phyloP scores from a whole-genome alignment of 169 alveolate species.

The Plasmodium knowlesi region DNA sequence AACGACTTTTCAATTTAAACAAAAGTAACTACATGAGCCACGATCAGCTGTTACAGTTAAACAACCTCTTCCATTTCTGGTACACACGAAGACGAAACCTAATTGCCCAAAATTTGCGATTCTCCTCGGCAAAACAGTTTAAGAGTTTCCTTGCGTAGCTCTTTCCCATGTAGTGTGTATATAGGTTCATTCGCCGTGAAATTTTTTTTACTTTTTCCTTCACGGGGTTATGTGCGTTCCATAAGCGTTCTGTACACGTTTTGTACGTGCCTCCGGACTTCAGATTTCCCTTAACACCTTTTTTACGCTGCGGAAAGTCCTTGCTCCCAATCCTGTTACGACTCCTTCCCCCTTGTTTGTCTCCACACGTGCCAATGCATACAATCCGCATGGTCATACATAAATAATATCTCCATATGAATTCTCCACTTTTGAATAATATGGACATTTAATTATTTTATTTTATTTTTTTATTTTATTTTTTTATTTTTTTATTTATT shows the following conservation, averaged over 20 bases:
- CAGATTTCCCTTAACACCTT: not conserved
- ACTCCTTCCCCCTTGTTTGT: not conserved
- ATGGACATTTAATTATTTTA: not conserved
- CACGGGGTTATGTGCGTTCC: not conserved
- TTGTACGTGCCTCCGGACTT: no score
- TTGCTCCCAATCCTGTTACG: not conserved
- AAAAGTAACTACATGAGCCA: slow-evolving; percentile 46
- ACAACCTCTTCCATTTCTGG: slow-evolving; percentile 21
- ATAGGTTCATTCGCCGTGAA: not conserved
- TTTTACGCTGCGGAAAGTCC: not conserved
- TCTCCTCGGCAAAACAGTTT: slow-evolving; percentile 21
- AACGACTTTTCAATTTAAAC: slow-evolving; percentile 37
- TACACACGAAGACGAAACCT: not conserved
- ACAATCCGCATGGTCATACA: not conserved
- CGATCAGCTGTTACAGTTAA: slow-evolving; percentile 50
- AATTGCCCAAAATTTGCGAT: slow-evolving; percentile 5
- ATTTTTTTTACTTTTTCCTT: not conserved
- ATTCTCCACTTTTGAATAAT: not conserved
- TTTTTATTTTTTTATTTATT: not conserved
- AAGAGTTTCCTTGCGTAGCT: slow-evolving; percentile 20
- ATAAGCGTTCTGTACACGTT: no score
- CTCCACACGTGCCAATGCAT: not conserved
- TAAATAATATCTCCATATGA: not conserved
- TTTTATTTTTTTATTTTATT: not conserved
- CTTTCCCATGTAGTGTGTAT: not conserved